Evolutionary conservation across 2,329 filamentous ascomycete genomes (phyloP).

Genomic region (Trichothecium roseum): DNA sequence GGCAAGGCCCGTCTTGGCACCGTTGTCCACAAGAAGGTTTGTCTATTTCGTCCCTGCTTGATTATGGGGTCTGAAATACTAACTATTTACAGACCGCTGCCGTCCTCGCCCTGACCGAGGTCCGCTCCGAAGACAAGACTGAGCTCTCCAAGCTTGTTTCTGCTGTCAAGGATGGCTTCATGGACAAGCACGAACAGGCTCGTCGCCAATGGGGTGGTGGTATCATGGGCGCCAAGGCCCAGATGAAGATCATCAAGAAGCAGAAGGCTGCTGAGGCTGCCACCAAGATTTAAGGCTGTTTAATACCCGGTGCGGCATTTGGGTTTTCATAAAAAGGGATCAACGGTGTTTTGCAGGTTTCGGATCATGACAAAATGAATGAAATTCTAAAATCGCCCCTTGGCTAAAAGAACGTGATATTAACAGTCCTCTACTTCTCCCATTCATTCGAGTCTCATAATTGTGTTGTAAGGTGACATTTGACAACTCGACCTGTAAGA

Average conservation of each 20-base stretch:
- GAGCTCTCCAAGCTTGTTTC: slow-evolving; percentile 96
- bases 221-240: slow-evolving; percentile 97
- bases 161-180: slow-evolving; percentile 95
- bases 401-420: background rate
- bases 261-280: slow-evolving; percentile 87
- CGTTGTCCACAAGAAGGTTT: slow-evolving; percentile 98
- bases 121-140: slow-evolving; percentile 94
- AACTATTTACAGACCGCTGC: slow-evolving; percentile 63
- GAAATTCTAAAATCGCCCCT: slow-evolving; percentile 14
- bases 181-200: slow-evolving; percentile 86
- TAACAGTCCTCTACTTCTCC: background rate
- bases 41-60: slow-evolving; percentile 8
- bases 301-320: slow-evolving; percentile 28
- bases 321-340: slow-evolving; percentile 18
- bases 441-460: too few relatives aligned
- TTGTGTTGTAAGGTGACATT: background rate
- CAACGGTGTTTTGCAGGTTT: slow-evolving; percentile 29
- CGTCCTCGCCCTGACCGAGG: slow-evolving; percentile 90
- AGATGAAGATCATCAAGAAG: slow-evolving; percentile 69
- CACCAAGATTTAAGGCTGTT: slow-evolving; percentile 79
- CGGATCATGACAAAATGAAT: slow-evolving; percentile 27
- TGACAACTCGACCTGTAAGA: too few relatives aligned
- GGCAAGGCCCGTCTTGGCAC: slow-evolving; percentile 98
- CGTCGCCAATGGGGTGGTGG: slow-evolving; percentile 98
- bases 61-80: background rate